These are phyloP conservation scores for Lanmaoa pseudosensibilis DNA, from an alignment of 768 basidiomycete genomes.

Conservation along the genomic window DNA sequence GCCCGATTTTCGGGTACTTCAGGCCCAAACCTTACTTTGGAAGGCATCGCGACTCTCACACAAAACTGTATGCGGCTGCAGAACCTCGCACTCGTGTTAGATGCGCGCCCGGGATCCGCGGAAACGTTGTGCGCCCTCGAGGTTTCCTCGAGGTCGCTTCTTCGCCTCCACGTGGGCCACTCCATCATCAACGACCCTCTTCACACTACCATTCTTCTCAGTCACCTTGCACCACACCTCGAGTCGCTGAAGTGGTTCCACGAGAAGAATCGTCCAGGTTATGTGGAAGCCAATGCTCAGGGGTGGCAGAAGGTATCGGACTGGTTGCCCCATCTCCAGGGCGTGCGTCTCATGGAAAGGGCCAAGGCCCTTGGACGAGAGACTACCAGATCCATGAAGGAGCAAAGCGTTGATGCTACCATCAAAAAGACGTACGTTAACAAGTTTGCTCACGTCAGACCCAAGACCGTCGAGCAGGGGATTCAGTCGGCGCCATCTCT, in stretches of 20 bases:
- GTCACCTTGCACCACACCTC: conserved; percentile 72
- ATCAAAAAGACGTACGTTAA: conserved; percentile 40
- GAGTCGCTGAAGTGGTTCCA: conserved; percentile 76
- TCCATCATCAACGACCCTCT: conserved; percentile 72
- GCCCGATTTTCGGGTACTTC: conserved; percentile 59
- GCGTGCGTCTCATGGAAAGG: conserved; percentile 62
- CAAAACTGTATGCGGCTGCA: conserved; percentile 60
- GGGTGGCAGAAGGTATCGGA: conserved; percentile 71
- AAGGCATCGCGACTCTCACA: conserved; percentile 60
- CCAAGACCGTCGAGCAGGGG: conserved; percentile 34
- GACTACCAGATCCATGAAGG: conserved; percentile 24
- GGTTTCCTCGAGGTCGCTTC: conserved; percentile 62
- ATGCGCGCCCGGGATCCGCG: conserved; percentile 49
- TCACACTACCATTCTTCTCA: conserved; percentile 67
- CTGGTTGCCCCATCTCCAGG: conserved; percentile 71
- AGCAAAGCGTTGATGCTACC: conserved; percentile 55
- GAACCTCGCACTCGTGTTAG: conserved; percentile 63
- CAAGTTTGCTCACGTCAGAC: conserved; percentile 42
- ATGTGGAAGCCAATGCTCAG: conserved; percentile 62
- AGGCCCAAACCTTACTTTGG: conserved; percentile 60
- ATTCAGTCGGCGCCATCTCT: conserved; percentile 41
- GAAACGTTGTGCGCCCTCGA: conserved; percentile 47
- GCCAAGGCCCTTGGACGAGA: conserved; percentile 36
- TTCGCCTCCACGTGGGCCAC: conserved; percentile 74
- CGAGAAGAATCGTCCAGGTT: conserved; percentile 72